Evolutionary conservation across 2,329 filamentous ascomycete genomes (phyloP).

Genomic region (Calonectria ilicicola): DNA sequence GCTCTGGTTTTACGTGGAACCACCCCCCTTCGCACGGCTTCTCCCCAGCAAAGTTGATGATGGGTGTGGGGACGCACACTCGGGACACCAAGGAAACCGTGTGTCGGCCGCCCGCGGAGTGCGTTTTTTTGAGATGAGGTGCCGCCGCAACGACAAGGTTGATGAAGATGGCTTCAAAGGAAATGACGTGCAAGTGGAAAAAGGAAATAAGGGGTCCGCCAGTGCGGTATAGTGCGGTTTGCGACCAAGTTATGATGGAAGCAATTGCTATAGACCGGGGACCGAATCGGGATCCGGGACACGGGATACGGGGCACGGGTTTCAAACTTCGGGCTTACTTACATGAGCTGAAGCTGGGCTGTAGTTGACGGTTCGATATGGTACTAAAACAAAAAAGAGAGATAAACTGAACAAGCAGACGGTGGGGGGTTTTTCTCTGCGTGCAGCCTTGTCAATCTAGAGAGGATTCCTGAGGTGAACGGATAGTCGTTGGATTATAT

Average conservation of each 20-base stretch:
- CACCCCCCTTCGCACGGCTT: not conserved
- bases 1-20: slow-evolving; percentile 4
- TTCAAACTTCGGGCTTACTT: slow-evolving; percentile 1
- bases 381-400: not conserved
- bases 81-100: not conserved
- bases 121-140: slow-evolving; percentile 2
- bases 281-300: slow-evolving; percentile 17
- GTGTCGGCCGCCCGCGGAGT: slow-evolving; percentile 12
- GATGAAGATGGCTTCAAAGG: not conserved
- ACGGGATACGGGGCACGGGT: not conserved
- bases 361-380: not conserved
- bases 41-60: not conserved
- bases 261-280: not conserved
- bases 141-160: not conserved
- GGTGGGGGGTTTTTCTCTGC: not conserved
- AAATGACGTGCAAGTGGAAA: not conserved
- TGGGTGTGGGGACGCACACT: not conserved
- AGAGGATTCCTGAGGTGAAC: not conserved
- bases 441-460: not conserved
- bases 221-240: not conserved
- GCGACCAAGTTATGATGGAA: not conserved
- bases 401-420: not conserved
- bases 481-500: slow-evolving; percentile 1
- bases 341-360: not conserved
- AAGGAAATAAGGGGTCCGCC: not conserved